Percentiles rank a stretch among this genome's conserved stretches.
Evolutionary conservation across 805 yeast genomes (phyloP).

Genomic region (Starmerella roubikii): DNA sequence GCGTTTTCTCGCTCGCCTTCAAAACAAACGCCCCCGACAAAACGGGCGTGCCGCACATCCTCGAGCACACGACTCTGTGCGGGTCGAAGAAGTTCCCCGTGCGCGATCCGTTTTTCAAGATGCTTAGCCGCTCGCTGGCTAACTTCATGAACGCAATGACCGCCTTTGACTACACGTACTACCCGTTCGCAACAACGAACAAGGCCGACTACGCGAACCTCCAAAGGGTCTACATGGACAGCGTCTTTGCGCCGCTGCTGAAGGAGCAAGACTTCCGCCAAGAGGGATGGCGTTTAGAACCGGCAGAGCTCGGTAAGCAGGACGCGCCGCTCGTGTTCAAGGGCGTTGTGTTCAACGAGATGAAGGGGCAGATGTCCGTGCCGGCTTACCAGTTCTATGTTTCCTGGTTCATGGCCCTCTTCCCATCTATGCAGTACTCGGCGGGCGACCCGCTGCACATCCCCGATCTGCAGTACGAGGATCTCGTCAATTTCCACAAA

Average conservation of each 20-base stretch:
- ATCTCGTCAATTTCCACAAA: conserved; percentile 62
- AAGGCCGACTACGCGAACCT: conserved; percentile 64
- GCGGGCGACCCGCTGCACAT: conserved; percentile 88
- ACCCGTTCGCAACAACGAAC: conserved; percentile 93
- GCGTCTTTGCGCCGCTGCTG: conserved; percentile 71
- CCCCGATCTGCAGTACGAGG: conserved; percentile 60
- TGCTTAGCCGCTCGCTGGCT: conserved; percentile 86
- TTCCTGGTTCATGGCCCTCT: conserved; percentile 67
- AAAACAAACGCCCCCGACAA: conserved; percentile 88
- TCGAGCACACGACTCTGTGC: conserved; percentile 92
- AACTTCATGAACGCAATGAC: conserved; percentile 99
- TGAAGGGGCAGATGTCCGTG: conserved; percentile 94
- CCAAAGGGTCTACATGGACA: conserved; percentile 75
- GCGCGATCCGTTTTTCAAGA: conserved; percentile 93
- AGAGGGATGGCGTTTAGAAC: conserved; percentile 96
- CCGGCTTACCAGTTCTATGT: conserved; percentile 76
- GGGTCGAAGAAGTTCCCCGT: conserved; percentile 88
- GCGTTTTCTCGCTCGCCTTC: conserved; percentile 79
- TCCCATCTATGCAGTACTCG: conserved; percentile 73
- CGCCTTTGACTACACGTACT: conserved; percentile 89
- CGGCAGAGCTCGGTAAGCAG: conserved; percentile 35
- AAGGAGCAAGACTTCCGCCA: conserved; percentile 73
- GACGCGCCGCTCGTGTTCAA: conserved; percentile 50
- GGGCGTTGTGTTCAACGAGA: conserved; percentile 95
- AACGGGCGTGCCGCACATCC: conserved; percentile 93